Evolutionary conservation across 208 protist species (phyloP).

Genomic region (Trypanosoma platydactyli): DNA sequence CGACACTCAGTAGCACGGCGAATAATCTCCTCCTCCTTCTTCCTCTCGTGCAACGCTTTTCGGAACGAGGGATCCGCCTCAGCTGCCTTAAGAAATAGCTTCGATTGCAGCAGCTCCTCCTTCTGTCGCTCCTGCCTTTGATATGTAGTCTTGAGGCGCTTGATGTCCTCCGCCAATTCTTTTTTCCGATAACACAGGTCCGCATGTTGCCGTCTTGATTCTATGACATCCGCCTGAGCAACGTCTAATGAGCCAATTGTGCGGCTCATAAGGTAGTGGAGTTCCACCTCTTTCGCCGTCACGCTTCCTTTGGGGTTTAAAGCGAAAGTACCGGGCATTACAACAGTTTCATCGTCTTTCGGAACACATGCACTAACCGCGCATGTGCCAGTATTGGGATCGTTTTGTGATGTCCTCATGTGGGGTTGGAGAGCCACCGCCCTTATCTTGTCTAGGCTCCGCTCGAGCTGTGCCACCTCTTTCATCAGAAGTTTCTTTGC

Average conservation of each 20-base stretch:
- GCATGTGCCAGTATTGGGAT: not conserved
- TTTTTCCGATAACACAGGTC: conserved; percentile 11
- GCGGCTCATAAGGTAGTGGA: conserved; percentile 23
- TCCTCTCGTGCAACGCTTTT: conserved; percentile 12
- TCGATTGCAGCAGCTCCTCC: conserved; percentile 23
- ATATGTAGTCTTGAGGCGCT: conserved; percentile 16
- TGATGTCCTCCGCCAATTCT: conserved; percentile 14
- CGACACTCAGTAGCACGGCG: conserved; percentile 1
- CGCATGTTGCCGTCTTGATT: conserved; percentile 8
- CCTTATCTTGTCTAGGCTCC: not conserved
- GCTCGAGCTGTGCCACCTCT: conserved; percentile 16
- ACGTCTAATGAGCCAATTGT: conserved; percentile 18
- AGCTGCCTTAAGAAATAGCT: conserved; percentile 20
- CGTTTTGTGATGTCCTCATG: not conserved
- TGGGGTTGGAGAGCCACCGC: not conserved
- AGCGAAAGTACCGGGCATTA: conserved; percentile 10
- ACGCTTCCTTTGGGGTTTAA: not conserved
- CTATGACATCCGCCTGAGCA: conserved; percentile 7
- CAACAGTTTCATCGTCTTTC: not conserved
- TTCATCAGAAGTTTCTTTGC: conserved; percentile 15
- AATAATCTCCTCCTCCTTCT: conserved; percentile 12
- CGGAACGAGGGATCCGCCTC: conserved; percentile 22
- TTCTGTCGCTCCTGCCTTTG: conserved; percentile 12
- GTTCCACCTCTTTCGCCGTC: conserved; percentile 14
- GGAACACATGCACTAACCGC: not conserved